phyloP scores from a whole-genome alignment of 2,329 filamentous ascomycete genomes.

The Penicillium sclerotiorum region DNA sequence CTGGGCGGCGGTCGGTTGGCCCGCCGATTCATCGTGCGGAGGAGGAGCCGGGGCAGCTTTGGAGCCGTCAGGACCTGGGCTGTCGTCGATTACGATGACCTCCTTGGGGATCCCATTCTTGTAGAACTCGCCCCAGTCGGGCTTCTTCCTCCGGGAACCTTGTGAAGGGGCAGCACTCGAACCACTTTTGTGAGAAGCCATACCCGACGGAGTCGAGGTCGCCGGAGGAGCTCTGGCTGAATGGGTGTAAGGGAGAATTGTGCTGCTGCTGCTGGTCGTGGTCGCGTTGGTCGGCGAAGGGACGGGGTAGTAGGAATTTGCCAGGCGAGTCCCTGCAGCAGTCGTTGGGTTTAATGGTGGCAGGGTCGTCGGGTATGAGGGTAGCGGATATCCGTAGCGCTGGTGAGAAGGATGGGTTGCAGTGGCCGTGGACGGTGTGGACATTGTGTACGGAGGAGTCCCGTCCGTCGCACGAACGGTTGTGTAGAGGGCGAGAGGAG shows the following conservation, averaged over 20 bases:
- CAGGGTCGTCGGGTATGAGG: constrained; percentile 58
- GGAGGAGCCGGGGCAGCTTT: constrained; percentile 26
- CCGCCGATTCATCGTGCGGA: constrained; percentile 24
- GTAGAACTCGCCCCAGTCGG: constrained; percentile 80
- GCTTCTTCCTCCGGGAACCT: constrained; percentile 54
- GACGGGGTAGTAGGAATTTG: constrained; percentile 47
- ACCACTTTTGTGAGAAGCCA: constrained; percentile 43
- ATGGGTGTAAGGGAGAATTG: constrained; percentile 37
- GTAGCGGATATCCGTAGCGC: constrained; percentile 64
- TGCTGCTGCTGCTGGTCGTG: constrained; percentile 21
- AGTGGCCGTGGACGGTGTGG: constrained; percentile 77
- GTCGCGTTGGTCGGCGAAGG: constrained; percentile 30
- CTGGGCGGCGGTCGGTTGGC: constrained; percentile 36
- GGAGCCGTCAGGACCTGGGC: constrained; percentile 54
- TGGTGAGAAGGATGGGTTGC: constrained; percentile 71
- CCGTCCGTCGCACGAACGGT: constrained; percentile 33
- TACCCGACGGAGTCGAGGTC: constrained; percentile 38
- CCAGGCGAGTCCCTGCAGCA: constrained; percentile 43
- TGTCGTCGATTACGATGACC: constrained; percentile 78
- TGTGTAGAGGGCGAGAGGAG: constrained; percentile 19
- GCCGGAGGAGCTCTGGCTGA: constrained; percentile 42
- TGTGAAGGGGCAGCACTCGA: constrained; percentile 42
- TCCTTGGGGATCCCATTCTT: constrained; percentile 81
- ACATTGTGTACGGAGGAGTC: constrained; percentile 59
- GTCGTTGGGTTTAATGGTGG: constrained; percentile 57